Base-by-base conservation (phyloP, 257 asterid species). In the Primulina huaijiensis region DNA sequence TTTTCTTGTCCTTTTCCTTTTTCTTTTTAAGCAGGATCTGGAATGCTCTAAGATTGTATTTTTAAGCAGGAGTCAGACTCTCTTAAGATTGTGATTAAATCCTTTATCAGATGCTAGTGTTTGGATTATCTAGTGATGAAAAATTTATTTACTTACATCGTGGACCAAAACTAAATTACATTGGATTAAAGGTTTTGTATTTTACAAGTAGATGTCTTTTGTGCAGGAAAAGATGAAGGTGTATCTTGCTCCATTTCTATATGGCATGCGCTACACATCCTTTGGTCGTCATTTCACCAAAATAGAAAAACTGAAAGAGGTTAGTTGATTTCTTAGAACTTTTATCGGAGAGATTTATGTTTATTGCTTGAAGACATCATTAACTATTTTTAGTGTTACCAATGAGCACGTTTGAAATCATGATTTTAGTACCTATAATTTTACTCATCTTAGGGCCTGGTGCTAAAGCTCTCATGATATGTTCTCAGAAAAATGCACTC, bases 231-330 rank as follows among this genome's bases (percentile, higher is more conserved):
- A 72, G 86, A 79, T 90, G 66, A 85, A 64, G 76, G 87, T 92
- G 40, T 81, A 84, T 79, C 93, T 92, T 79, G 80, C 96, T 74
- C 98, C 97, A 43, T 86, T 92, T 81, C 73, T 90, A 31, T 69
- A 85, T 80, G 97, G 97, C 50, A 73, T 73, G 84, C 97, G 97
- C 64, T 91, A 94, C 79, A 94, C 97, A 46, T 94, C 99, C 20
- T 91, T 81, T 79, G 99, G 97, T 71, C 92, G 97, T 62, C 99
- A 94, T 80, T 94, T 94, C 77, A 94, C 97, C 17, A 87, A 84
- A 81, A 67, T 67, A 70, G 91, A 94, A 52, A 91, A 89, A 81
- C 85, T 91, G 70, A 78, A 85, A 83, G 87, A 72, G 95, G 99
- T 91, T 61, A 69, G 90, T 78, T 75, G 46, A 70, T 70, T 50